Evolutionary conservation across 2,329 filamentous ascomycete genomes (phyloP).

Genomic region (Exserohilum turcica): DNA sequence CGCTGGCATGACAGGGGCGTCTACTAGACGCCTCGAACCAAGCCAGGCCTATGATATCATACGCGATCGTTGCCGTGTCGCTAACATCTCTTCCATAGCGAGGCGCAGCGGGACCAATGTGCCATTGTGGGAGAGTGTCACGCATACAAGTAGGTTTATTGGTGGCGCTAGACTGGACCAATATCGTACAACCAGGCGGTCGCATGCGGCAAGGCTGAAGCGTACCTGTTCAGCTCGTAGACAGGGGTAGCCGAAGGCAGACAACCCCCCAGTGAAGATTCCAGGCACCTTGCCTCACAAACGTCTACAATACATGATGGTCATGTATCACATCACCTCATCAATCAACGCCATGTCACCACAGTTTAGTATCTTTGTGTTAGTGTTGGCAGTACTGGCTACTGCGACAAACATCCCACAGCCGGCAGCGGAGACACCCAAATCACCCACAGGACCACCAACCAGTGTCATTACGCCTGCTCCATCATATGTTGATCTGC

Average conservation of each 20-base stretch:
- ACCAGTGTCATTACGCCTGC: conserved; percentile 11
- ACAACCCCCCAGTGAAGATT: background rate
- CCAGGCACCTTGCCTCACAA: background rate
- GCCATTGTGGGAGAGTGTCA: background rate
- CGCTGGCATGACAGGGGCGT: background rate
- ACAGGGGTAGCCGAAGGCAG: conserved; percentile 10
- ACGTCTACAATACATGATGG: background rate
- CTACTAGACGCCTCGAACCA: background rate
- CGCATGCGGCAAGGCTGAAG: conserved; percentile 7
- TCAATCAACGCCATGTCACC: background rate
- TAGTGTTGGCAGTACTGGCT: background rate
- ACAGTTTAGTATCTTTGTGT: background rate
- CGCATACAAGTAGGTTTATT: background rate
- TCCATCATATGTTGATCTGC: background rate
- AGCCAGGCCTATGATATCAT: background rate
- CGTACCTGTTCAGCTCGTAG: conserved; percentile 8
- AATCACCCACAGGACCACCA: background rate
- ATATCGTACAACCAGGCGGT: conserved; percentile 1
- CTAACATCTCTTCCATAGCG: background rate
- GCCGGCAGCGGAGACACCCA: background rate
- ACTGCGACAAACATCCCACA: conserved; percentile 1
- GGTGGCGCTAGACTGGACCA: conserved; percentile 10
- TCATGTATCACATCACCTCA: background rate
- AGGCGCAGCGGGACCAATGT: background rate
- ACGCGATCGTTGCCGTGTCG: background rate